Evolutionary conservation across 2,329 filamentous ascomycete genomes (phyloP).

Genomic region (Pleoardoris graminearum): DNA sequence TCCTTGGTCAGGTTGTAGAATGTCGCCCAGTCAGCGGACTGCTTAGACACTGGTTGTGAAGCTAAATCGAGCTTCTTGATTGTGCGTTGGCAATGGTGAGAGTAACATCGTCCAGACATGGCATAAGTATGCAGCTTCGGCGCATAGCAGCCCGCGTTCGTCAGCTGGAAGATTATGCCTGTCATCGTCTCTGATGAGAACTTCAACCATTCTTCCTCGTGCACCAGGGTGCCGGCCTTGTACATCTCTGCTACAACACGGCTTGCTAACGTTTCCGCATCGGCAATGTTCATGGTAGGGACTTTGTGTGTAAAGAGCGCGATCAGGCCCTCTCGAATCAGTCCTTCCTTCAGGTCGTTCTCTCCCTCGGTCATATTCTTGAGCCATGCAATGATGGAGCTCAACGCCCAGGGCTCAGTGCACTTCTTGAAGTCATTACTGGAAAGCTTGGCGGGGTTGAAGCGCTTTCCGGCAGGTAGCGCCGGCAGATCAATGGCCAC

Average conservation of each 20-base stretch:
- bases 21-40: constrained; percentile 82
- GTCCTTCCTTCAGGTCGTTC: constrained; percentile 80
- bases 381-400: constrained; percentile 84
- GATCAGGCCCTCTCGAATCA: constrained; percentile 84
- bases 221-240: constrained; percentile 72
- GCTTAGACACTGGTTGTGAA: constrained; percentile 65
- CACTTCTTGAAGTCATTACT: constrained; percentile 82
- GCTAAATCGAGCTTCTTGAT: constrained; percentile 92
- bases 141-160: constrained; percentile 88
- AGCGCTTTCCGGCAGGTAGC: constrained; percentile 77
- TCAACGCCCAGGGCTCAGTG: constrained; percentile 88
- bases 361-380: constrained; percentile 89
- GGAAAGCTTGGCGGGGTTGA: constrained; percentile 82
- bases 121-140: constrained; percentile 74
- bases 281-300: constrained; percentile 96
- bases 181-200: constrained; percentile 79
- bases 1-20: constrained; percentile 85
- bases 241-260: constrained; percentile 82
- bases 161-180: constrained; percentile 91
- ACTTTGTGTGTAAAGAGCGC: constrained; percentile 92
- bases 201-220: constrained; percentile 97
- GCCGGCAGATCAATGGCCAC: constrained; percentile 81
- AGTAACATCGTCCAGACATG: constrained; percentile 80
- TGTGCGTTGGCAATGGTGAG: constrained; percentile 89
- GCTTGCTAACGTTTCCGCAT: constrained; percentile 83